phyloP scores from a whole-genome alignment of 257 asterid species.

The Nicotiana knightiana region DNA sequence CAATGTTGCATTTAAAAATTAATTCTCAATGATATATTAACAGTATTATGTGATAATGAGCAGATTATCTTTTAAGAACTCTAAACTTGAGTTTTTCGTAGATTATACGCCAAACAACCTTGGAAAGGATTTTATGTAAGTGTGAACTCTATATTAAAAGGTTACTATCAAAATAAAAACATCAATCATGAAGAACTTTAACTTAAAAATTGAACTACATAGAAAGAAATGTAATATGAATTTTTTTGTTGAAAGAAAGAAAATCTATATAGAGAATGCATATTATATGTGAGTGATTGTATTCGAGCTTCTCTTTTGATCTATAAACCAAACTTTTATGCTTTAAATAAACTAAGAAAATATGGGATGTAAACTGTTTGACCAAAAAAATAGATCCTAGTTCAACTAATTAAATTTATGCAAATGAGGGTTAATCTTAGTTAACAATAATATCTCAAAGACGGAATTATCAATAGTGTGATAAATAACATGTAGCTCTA shows the following conservation, averaged over 20 bases:
- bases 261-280: background rate
- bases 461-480: too few species aligned
- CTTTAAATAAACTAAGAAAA: background rate
- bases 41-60: background rate
- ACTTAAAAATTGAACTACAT: background rate
- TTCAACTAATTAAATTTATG: too few species aligned
- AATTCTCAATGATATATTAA: background rate
- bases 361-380: background rate
- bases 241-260: background rate
- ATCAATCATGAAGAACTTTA: background rate
- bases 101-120: too few species aligned
- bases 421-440: too few species aligned
- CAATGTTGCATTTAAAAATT: background rate
- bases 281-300: background rate
- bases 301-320: background rate
- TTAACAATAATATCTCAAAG: too few species aligned
- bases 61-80: background rate
- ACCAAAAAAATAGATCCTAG: too few species aligned
- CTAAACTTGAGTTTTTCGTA: too few species aligned
- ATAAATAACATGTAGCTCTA: too few species aligned
- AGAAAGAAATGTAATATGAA: background rate
- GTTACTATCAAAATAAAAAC: too few species aligned
- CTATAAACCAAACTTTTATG: background rate
- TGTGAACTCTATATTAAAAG: too few species aligned
- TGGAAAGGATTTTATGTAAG: too few species aligned